Base-by-base conservation (phyloP, 495 filamentous ascomycete genomes). In the Penicillium turbatum region DNA sequence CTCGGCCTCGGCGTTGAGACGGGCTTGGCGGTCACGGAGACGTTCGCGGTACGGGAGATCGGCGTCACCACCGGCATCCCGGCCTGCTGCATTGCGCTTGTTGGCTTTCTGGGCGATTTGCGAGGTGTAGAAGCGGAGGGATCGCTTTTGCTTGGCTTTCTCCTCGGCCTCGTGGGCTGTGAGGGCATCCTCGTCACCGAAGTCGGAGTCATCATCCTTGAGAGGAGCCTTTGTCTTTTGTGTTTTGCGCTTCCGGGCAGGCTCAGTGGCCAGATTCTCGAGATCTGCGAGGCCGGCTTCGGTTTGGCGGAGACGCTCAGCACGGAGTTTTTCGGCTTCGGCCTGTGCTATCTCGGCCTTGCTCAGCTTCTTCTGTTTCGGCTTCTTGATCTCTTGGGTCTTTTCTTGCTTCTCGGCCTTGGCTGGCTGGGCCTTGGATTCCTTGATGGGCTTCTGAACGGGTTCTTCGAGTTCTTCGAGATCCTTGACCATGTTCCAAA, bases 21-120 rank as follows among this genome's bases (percentile, higher is more conserved):
- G 80, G 24, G 85, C 84, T 67, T 90, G 86, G 21, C 92, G 82
- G 65, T 98, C 95, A 63, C 78, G 82, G 27, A 93, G 71, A 45
- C 95, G 85, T 65, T 98, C 93, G 35, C 89, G 80, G 66, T 96
- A 86, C 15, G 93, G 93, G 45, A 98, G 78, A 79, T 98, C 93
- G 29, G 80, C 82, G 66, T 98, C 93, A 62, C 93, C 93, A 64
- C 95, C 95, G 7, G 89, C 82, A 56, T 92, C 86, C 46, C 85
- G 82, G 48, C 88, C 89, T 21, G 89, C 89, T n/a, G 76, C 83
- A 5, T 77, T 85, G 31, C 93, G 89, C 62, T 88, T 91, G 71
- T 88, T 92, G 51, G 87, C 81, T 70, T 96, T 96, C 65, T 96
- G 91, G 26, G 88, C 86, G 50, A 97, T 88, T 64, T 97, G 93